phyloP scores from a whole-genome alignment of 2,329 filamentous ascomycete species.

The Fusarium fujikuroi region DNA sequence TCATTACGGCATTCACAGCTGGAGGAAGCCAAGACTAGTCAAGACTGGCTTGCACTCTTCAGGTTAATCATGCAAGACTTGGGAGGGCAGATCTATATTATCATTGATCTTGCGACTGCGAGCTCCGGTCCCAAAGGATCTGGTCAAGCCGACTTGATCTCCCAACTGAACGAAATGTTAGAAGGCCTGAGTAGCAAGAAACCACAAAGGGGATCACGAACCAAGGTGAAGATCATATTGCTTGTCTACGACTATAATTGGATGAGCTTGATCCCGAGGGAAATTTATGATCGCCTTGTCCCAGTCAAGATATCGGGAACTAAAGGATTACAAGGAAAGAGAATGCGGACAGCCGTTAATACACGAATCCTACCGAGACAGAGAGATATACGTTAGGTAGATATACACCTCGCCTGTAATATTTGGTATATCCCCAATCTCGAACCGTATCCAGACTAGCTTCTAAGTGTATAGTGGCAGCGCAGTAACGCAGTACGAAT shows the following conservation, averaged over 20 bases:
- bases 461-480: not conserved
- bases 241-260: constrained; percentile 1
- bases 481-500: rapidly evolving
- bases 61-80: not conserved
- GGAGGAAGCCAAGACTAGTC: not conserved
- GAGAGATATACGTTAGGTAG: not conserved
- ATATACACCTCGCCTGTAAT: not conserved
- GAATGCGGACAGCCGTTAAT: not conserved
- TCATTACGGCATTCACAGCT: not conserved
- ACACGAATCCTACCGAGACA: not conserved
- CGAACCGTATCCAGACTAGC: rapidly evolving
- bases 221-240: not conserved
- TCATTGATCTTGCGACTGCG: constrained; percentile 1
- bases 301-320: not conserved
- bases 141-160: not conserved
- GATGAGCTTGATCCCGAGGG: not conserved
- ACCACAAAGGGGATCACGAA: not conserved
- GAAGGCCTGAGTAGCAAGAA: rapidly evolving
- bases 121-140: not conserved
- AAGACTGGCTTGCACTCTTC: not conserved
- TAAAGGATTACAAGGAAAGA: not conserved
- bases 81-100: not conserved
- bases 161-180: not conserved
- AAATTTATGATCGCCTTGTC: not conserved
- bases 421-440: not conserved